Percentiles rank a stretch among this genome's conserved stretches.
Evolutionary conservation across 2,329 filamentous ascomycete genomes (phyloP).

Genomic region (Spiromastix sp.): DNA sequence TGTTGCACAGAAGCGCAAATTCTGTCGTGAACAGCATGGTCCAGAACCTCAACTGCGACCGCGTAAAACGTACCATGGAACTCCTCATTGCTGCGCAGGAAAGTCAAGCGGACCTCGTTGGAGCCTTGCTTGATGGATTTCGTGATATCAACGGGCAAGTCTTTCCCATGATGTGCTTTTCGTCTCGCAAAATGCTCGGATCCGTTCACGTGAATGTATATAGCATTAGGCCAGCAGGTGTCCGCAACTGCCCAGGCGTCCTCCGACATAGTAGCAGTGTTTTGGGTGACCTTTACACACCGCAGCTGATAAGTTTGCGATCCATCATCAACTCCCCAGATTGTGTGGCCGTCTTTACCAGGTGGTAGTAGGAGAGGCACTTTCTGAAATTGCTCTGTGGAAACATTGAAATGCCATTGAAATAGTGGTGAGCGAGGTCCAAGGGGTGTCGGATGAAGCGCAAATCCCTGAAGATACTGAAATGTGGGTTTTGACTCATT

Average conservation of each 20-base stretch:
- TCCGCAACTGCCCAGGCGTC: conserved; percentile 53
- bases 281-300: conserved; percentile 42
- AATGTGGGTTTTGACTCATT: conserved; percentile 19
- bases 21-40: conserved; percentile 36
- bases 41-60: conserved; percentile 63
- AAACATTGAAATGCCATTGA: conserved; percentile 27
- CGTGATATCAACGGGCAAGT: conserved; percentile 68
- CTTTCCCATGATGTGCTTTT: conserved; percentile 63
- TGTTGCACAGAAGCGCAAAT: conserved; percentile 31
- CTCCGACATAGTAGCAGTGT: conserved; percentile 27
- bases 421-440: conserved; percentile 17
- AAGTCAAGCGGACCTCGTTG: conserved; percentile 51
- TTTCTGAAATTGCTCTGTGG: conserved; percentile 17
- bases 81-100: conserved; percentile 32
- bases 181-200: conserved; percentile 48
- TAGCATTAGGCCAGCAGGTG: conserved; percentile 59
- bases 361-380: conserved; percentile 20
- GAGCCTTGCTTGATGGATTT: conserved; percentile 43
- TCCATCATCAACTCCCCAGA: conserved; percentile 36
- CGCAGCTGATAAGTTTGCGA: conserved; percentile 59
- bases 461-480: conserved; percentile 25
- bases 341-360: conserved; percentile 16
- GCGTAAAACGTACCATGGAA: conserved; percentile 14
- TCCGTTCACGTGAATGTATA: conserved; percentile 60
- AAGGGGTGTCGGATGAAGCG: conserved; percentile 22